These are phyloP conservation scores for Chlorella sp. DNA, from an alignment of 139 green algal species.

Conservation along the genomic window DNA sequence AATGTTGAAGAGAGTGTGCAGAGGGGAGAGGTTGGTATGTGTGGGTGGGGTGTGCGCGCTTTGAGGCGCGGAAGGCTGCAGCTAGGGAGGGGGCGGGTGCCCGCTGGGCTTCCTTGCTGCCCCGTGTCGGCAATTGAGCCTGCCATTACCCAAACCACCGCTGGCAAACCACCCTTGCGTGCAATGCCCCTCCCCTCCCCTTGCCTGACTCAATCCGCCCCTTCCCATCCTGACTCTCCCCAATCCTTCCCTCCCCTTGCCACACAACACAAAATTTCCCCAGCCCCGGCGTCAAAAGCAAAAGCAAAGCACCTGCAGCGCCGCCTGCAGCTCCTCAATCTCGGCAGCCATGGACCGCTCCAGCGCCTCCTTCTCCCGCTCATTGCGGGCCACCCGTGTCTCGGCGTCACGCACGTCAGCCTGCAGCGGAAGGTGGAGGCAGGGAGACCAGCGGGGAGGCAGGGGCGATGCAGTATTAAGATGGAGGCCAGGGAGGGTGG, in stretches of 20 bases:
- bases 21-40: not conserved
- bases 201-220: not conserved
- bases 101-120: no score
- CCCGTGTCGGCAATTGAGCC: no score
- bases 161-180: no score
- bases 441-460: not conserved
- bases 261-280: not conserved
- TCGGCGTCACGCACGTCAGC: slow-evolving; percentile 11
- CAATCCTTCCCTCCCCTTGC: not conserved
- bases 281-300: not conserved
- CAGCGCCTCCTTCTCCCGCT: slow-evolving; percentile 13
- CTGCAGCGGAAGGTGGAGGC: not conserved
- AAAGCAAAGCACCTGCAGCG: slow-evolving; percentile 31
- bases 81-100: no score
- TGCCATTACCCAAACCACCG: no score
- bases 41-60: no score
- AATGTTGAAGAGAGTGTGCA: not conserved
- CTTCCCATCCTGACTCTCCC: not conserved
- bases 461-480: not conserved
- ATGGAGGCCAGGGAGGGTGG: no score
- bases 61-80: not conserved
- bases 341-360: slow-evolving; percentile 11
- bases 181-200: not conserved
- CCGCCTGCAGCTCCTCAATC: slow-evolving; percentile 26
- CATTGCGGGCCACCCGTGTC: not conserved